phyloP scores from a whole-genome alignment of 768 basidiomycete species.

The Polyporus arcularius region DNA sequence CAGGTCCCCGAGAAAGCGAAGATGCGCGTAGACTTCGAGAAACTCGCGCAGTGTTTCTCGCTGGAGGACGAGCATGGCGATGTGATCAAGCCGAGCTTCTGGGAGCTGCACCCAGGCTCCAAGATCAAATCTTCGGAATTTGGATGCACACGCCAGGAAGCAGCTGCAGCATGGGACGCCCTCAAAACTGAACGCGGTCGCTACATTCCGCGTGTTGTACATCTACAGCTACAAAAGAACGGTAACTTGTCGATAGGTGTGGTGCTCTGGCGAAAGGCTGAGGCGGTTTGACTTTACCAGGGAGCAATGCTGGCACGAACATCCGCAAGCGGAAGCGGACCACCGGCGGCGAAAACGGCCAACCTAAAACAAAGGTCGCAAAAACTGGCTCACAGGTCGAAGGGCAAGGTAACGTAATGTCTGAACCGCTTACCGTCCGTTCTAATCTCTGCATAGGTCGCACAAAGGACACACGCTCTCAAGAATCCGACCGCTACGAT shows the following conservation, averaged over 20 bases:
- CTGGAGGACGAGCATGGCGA: not conserved
- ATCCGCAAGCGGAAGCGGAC: too few relatives aligned
- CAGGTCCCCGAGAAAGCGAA: not conserved
- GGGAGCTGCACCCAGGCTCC: not conserved
- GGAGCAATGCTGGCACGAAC: too few relatives aligned
- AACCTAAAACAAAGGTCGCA: too few relatives aligned
- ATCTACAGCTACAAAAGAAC: not conserved
- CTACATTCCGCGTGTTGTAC: not conserved
- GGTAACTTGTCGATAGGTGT: not conserved
- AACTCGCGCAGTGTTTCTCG: not conserved
- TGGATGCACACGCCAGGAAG: not conserved
- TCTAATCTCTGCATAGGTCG: too few relatives aligned
- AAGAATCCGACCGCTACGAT: too few relatives aligned
- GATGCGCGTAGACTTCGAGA: not conserved
- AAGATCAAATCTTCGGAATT: not conserved
- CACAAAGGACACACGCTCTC: too few relatives aligned
- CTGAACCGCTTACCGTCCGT: too few relatives aligned
- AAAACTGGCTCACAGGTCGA: too few relatives aligned
- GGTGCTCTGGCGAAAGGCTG: too few relatives aligned
- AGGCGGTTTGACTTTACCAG: too few relatives aligned
- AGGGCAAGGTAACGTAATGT: too few relatives aligned
- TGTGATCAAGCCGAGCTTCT: not conserved
- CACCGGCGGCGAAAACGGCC: too few relatives aligned
- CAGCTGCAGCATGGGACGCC: not conserved
- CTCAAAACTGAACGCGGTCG: not conserved